These are phyloP conservation scores for Polygonum aviculare DNA, from an alignment of 148 eudicot genomes.

Conservation along the genomic window DNA sequence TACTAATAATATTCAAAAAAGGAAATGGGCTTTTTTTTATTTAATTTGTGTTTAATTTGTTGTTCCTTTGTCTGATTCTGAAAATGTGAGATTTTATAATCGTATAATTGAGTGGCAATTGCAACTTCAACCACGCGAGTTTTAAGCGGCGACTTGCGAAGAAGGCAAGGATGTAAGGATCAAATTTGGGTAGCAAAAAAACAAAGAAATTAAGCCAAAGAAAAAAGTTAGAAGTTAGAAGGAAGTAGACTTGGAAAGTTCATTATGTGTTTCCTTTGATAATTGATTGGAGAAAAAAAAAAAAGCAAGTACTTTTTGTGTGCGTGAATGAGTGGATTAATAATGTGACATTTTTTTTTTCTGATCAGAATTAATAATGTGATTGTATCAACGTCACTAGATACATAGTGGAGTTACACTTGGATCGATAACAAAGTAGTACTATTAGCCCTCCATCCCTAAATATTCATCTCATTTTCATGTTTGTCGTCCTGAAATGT, in stretches of 20 bases:
- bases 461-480: no score
- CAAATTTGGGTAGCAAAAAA: constrained; percentile 8
- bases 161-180: background rate
- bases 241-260: constrained; percentile 7
- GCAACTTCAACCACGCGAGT: constrained; percentile 6
- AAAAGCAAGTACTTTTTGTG: no score
- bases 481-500: no score
- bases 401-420: no score
- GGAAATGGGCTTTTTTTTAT: background rate
- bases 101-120: background rate
- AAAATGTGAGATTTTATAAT: background rate
- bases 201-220: background rate
- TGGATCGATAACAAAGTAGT: no score
- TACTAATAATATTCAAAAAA: background rate
- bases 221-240: background rate
- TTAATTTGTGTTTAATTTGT: background rate
- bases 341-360: no score
- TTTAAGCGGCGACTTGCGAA: background rate
- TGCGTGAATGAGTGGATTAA: no score
- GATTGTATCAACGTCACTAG: no score
- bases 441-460: no score
- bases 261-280: background rate
- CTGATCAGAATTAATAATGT: no score
- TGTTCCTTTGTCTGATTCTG: background rate
- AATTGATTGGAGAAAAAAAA: no score